Evolutionary conservation across 2,329 filamentous ascomycete species (phyloP), one percentile per base, ranked within the genome.

Genomic region (Colletotrichum tabaci): DNA sequence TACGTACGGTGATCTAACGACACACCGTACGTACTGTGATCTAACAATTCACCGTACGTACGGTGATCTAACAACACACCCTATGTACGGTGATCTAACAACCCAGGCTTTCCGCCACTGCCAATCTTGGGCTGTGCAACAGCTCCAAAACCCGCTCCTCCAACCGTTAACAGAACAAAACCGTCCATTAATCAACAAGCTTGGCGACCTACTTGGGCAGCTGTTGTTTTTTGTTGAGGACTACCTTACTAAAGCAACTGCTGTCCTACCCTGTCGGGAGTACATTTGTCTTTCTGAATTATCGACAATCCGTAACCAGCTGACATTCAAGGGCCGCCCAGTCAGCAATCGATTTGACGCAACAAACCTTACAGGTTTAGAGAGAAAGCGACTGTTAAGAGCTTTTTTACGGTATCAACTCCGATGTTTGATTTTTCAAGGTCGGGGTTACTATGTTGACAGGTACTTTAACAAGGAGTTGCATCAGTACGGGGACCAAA

Each of bases 181-280:
- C 12, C 16, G 42, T 46, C 10, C 15, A 46, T 18, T 46, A 0
- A 46, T 46, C 16, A 18, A 46, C 4, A 46, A 46, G 5, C 42
- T 46, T 16, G 15, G 18, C 42, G 8, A 7, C 18, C 42, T 46
- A 46, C 42, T 18, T 46, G 42, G 15, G 16, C 42, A 16, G 7
- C 42, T 46, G 16, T 46, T 46, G 15, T 46, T 46, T 46, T 26
- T 46, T 18, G 18, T 55, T 12, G 16, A 55, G 16, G 52, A 55
- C 26, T 55, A 55, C 12, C 52, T n/a, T 4, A 55, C 52, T 7
- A 55, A 55, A 16, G 23, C 52, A 10, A 55, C 52, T 55, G 52
- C 26, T 5, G 52, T 38, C 52, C 35, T 38, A 3, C 52, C 26
- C 1, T 26, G 23, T 18, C 16, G 52, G 26, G 16, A 55, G 26